These are phyloP conservation scores for Linnemannia schmuckeri DNA, from an alignment of 192 early-diverging fungal genomes.

Conservation along the genomic window DNA sequence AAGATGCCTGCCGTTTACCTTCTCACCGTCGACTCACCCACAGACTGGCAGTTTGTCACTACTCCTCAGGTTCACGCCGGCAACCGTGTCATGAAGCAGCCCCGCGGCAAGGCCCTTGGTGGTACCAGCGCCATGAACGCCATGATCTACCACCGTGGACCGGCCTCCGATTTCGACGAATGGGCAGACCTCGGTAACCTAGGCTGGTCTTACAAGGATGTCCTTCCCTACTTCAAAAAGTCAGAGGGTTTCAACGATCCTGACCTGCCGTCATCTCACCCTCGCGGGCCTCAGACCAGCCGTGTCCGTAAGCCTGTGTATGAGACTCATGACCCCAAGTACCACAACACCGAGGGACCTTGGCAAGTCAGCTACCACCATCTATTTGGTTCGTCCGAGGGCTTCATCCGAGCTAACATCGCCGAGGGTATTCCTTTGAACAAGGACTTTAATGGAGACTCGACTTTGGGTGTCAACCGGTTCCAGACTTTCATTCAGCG, in stretches of 20 bases:
- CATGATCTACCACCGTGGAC: slow-evolving; percentile 53
- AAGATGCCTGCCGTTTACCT: slow-evolving; percentile 23
- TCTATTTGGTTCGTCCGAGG: slow-evolving; percentile 11
- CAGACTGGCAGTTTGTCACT: slow-evolving; percentile 36
- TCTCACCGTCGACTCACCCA: slow-evolving; percentile 11
- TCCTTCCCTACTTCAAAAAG: slow-evolving; percentile 40
- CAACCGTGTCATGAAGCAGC: slow-evolving; percentile 28
- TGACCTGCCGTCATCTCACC: slow-evolving; percentile 26
- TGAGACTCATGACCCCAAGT: slow-evolving; percentile 36
- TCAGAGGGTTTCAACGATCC: slow-evolving; percentile 39
- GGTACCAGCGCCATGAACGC: slow-evolving; percentile 50
- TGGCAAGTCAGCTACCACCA: slow-evolving; percentile 46
- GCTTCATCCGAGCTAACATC: slow-evolving; percentile 25
- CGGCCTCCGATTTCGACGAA: slow-evolving; percentile 44
- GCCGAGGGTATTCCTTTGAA: slow-evolving; percentile 36
- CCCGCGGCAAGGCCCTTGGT: slow-evolving; percentile 48
- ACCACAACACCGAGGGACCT: slow-evolving; percentile 28
- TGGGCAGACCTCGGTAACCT: slow-evolving; percentile 37
- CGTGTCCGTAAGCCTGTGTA: slow-evolving; percentile 19
- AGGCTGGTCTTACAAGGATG: slow-evolving; percentile 47
- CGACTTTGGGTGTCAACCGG: slow-evolving; percentile 32
- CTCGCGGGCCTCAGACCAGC: slow-evolving; percentile 28
- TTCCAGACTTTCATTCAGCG: slow-evolving; percentile 45
- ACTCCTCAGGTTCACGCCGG: slow-evolving; percentile 24
- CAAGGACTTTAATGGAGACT: slow-evolving; percentile 44